Evolutionary conservation across 2,329 filamentous ascomycete species (phyloP).

Genomic region (Cryphonectria nitschkei): DNA sequence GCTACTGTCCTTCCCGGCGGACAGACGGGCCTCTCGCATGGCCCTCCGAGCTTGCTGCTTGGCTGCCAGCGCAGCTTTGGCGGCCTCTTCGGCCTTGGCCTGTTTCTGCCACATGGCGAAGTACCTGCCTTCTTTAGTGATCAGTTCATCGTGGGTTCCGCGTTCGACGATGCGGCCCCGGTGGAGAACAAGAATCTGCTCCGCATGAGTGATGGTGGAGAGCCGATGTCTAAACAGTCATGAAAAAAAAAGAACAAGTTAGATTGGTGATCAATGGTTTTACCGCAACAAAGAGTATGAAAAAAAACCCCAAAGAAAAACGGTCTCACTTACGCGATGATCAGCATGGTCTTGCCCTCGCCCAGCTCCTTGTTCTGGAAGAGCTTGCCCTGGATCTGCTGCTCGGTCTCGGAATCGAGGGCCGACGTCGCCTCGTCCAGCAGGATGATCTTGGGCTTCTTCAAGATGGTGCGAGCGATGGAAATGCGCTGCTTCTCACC

Average conservation of each 20-base stretch:
- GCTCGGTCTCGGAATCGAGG: slow-evolving; percentile 65
- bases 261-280: neutral
- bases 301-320: too few relatives aligned
- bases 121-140: slow-evolving; percentile 73
- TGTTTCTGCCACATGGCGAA: slow-evolving; percentile 89
- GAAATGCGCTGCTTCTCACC: slow-evolving; percentile 64
- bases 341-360: slow-evolving; percentile 85
- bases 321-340: slow-evolving; percentile 76
- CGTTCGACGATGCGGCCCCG: slow-evolving; percentile 77
- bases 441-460: slow-evolving; percentile 70
- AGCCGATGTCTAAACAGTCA: slow-evolving; percentile 66
- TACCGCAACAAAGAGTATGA: neutral
- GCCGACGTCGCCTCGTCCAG: slow-evolving; percentile 75
- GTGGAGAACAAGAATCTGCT: slow-evolving; percentile 81
- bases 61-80: slow-evolving; percentile 57
- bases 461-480: slow-evolving; percentile 68
- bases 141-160: slow-evolving; percentile 77
- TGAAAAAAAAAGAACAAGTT: slow-evolving; percentile 26
- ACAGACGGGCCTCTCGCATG: slow-evolving; percentile 55
- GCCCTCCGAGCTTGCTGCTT: slow-evolving; percentile 48
- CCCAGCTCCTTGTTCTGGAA: slow-evolving; percentile 67
- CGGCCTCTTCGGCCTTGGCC: slow-evolving; percentile 74
- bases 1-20: slow-evolving; percentile 41
- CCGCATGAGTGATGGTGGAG: slow-evolving; percentile 82
- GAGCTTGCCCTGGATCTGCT: slow-evolving; percentile 67